Percentiles rank a stretch among this genome's conserved stretches.
Conservation (phyloP, 768 basidiomycete genomes). For the Dioszegia crocea region DNA sequence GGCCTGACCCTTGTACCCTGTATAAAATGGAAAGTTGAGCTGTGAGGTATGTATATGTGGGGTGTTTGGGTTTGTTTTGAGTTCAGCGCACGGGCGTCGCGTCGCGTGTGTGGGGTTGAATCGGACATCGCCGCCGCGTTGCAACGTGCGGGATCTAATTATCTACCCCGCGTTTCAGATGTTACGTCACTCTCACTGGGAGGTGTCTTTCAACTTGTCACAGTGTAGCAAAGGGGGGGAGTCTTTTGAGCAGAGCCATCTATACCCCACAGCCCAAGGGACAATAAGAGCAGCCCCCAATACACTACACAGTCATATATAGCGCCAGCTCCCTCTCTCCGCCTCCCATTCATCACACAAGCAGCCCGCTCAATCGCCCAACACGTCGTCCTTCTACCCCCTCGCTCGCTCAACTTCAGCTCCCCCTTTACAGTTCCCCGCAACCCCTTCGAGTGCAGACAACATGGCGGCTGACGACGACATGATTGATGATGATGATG, state of each 20-base stretch:
- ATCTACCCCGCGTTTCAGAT: constrained; percentile 1
- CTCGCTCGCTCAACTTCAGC: constrained; percentile 1
- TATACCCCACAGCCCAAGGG: background rate
- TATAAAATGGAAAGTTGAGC: too few relatives aligned
- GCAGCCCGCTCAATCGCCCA: background rate
- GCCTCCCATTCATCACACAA: background rate
- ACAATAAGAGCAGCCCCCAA: background rate
- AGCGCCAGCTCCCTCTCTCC: background rate
- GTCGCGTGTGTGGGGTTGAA: too few relatives aligned
- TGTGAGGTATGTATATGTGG: too few relatives aligned
- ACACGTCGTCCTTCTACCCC: background rate
- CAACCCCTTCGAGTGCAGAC: too few relatives aligned
- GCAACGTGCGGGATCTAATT: background rate
- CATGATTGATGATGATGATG: constrained; percentile 22
- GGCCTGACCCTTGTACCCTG: too few relatives aligned
- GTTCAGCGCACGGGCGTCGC: too few relatives aligned
- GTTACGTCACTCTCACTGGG: background rate
- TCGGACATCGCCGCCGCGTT: too few relatives aligned
- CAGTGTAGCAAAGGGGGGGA: too few relatives aligned
- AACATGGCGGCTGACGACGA: constrained; percentile 26
- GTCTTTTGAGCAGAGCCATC: background rate
- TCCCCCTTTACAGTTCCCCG: background rate
- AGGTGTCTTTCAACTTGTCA: background rate
- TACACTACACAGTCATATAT: background rate
- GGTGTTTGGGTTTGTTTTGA: too few relatives aligned